Evolutionary conservation across 805 yeast species (phyloP).

Genomic region (Candida silvicultrix): DNA sequence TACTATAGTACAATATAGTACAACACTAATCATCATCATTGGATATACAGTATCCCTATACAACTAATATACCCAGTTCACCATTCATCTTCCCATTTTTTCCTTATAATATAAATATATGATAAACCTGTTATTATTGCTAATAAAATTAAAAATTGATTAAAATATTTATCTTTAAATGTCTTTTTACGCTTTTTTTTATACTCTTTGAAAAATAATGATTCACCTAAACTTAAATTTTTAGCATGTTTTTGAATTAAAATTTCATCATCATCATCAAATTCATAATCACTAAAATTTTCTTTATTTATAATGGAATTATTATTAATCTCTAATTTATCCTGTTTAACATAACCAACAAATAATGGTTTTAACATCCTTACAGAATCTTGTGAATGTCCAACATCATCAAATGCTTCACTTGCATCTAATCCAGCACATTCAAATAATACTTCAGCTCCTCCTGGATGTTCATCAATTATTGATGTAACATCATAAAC

Average conservation of each 20-base stretch:
- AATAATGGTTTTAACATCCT: constrained; percentile 61
- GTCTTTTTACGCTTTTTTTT: constrained; percentile 4
- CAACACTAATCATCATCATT: too few species aligned
- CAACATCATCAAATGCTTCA: constrained; percentile 84
- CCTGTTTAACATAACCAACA: constrained; percentile 66
- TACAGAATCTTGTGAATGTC: constrained; percentile 93
- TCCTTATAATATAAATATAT: constrained; percentile 10
- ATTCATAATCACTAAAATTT: not conserved
- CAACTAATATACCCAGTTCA: not conserved
- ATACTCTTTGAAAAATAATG: constrained; percentile 10
- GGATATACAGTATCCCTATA: too few species aligned
- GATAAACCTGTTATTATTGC: constrained; percentile 13
- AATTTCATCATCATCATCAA: not conserved
- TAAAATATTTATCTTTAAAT: constrained; percentile 7
- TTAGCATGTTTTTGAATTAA: constrained; percentile 1
- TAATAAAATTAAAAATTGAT: constrained; percentile 5
- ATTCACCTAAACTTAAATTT: constrained; percentile 19
- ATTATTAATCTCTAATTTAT: not conserved
- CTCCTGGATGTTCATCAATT: constrained; percentile 68
- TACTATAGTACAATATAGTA: too few species aligned
- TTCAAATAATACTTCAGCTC: constrained; percentile 63
- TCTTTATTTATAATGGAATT: too few species aligned
- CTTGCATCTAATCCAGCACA: constrained; percentile 78
- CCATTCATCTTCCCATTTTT: constrained; percentile 9
- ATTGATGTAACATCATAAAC: constrained; percentile 71